Evolutionary conservation across 2,329 filamentous ascomycete species (phyloP).

Genomic region (Calonectria honghensis): DNA sequence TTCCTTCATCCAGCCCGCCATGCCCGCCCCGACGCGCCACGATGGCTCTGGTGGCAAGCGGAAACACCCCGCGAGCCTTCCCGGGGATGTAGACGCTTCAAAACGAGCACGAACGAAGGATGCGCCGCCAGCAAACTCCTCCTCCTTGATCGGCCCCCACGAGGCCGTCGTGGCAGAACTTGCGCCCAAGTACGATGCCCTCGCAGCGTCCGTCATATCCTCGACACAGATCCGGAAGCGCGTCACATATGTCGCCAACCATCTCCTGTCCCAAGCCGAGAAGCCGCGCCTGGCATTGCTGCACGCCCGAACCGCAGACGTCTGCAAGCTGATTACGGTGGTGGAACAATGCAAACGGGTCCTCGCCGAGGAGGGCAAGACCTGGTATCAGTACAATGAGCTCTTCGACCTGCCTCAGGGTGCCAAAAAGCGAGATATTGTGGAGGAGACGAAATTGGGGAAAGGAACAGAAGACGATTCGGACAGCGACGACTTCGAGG

Average conservation of each 20-base stretch:
- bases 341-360: slow-evolving; percentile 79
- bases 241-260: slow-evolving; percentile 65
- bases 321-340: slow-evolving; percentile 81
- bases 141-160: slow-evolving; percentile 61
- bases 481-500: slow-evolving; percentile 72
- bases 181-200: slow-evolving; percentile 68
- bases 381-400: slow-evolving; percentile 76
- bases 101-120: slow-evolving; percentile 41
- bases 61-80: slow-evolving; percentile 37
- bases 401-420: slow-evolving; percentile 68
- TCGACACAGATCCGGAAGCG: slow-evolving; percentile 76
- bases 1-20: slow-evolving; percentile 41
- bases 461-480: slow-evolving; percentile 50
- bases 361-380: slow-evolving; percentile 66
- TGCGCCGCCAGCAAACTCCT: slow-evolving; percentile 34
- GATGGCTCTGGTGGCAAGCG: slow-evolving; percentile 45
- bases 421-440: slow-evolving; percentile 57
- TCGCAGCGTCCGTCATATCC: slow-evolving; percentile 73
- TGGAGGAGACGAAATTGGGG: slow-evolving; percentile 67
- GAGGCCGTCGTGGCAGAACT: slow-evolving; percentile 67
- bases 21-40: slow-evolving; percentile 41
- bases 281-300: slow-evolving; percentile 65
- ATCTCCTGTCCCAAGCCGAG: slow-evolving; percentile 62
- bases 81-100: slow-evolving; percentile 33
- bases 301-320: slow-evolving; percentile 70